Percentiles rank a stretch among this genome's conserved stretches.
Conservation (phyloP, 306 rosid genomes). For the Trifolium dubium region DNA sequence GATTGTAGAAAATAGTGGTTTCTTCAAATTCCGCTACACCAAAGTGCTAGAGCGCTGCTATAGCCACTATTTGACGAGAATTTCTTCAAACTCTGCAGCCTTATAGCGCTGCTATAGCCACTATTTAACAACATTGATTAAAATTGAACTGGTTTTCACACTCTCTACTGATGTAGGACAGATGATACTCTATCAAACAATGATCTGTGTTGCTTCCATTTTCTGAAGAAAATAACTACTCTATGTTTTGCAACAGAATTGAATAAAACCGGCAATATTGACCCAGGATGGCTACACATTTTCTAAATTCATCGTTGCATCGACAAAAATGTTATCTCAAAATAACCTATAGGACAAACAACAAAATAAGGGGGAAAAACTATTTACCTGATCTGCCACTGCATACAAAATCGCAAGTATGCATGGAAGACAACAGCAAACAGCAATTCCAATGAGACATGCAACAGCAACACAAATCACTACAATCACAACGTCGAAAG, state of each 20-base stretch:
- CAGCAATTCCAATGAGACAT: conserved; percentile 85
- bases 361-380: conserved; percentile 2
- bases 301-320: neutral
- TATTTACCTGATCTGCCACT: conserved; percentile 70
- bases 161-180: neutral
- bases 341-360: neutral
- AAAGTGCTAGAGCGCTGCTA: too few relatives aligned
- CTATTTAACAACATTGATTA: too few relatives aligned
- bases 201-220: too few relatives aligned
- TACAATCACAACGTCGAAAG: conserved; percentile 72
- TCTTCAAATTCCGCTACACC: too few relatives aligned
- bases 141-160: neutral
- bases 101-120: too few relatives aligned
- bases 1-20: too few relatives aligned
- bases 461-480: conserved; percentile 73
- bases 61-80: too few relatives aligned
- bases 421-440: conserved; percentile 96
- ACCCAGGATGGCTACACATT: neutral
- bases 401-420: conserved; percentile 75
- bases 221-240: too few relatives aligned
- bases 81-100: too few relatives aligned
- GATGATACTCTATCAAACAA: neutral
- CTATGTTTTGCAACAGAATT: too few relatives aligned
- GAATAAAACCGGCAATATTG: too few relatives aligned
- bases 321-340: neutral